Evolutionary conservation across 495 filamentous ascomycete genomes (phyloP), one percentile per base, ranked within the genome.

Genomic region (Tuber brumale): DNA sequence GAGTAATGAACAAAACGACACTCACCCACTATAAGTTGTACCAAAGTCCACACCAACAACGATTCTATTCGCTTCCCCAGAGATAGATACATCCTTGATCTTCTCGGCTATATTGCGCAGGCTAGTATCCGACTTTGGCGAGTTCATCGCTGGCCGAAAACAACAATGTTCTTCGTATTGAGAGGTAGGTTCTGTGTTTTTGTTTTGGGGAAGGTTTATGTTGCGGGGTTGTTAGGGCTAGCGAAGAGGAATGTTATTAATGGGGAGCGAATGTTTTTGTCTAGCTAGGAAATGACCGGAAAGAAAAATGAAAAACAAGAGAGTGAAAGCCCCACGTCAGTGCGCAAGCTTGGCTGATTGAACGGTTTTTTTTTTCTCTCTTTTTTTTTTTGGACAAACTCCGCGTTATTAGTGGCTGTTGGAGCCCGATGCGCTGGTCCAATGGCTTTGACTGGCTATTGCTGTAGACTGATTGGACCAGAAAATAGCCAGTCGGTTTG

Each of bases 11-110:
- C 57, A 18, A 72, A 72, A 69, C 70, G 21, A 14, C 84, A 87
- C 57, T 86, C 81, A 90, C 89, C 89, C 89, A 16, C 89, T 91
- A 80, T 90, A 91, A 35, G 90, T 91, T n/a, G 89, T 91, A 12
- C 90, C 90, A 83, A 91, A 92, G 82, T 92, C 90, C 10, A 91
- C 86, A 61, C 90, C 90, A 70, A 92, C 88, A 75, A 92, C 89
- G 23, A 91, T 84, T 37, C 88, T 74, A n/a, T 81, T 80, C 42
- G 73, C 73, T 73, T 80, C 78, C 45, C 76, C 66, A 10, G 78
- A 80, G 39, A 80, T n/a, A 73, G 78, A 80, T 69, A 80, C 78
- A 76, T 79, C 77, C 71, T 46, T 51, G 73, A 80, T 76, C 39
- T 80, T 80, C 51, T 79, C 78, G 73, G 77, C 75, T 73, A 80